Conservation (phyloP, 345 rosid genomes). For the Dipteronia dyeriana region DNA sequence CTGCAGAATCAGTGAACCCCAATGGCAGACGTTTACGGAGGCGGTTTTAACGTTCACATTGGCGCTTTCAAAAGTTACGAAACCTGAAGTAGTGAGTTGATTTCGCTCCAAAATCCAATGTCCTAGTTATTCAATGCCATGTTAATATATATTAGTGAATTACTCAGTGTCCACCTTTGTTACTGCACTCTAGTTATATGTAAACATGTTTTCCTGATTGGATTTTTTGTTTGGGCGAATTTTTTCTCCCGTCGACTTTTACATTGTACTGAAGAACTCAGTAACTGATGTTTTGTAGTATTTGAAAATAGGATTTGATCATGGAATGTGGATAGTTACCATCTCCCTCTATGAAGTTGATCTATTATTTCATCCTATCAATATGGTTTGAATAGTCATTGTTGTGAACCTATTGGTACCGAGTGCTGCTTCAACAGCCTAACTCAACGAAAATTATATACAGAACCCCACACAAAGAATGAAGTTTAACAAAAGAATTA, state of each 20-base stretch:
- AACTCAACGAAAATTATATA: neutral
- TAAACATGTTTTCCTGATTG: neutral
- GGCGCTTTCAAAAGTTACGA: neutral
- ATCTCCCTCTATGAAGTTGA: neutral
- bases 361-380: neutral
- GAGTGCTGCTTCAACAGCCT: neutral
- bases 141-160: constrained; percentile 25
- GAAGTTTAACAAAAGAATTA: neutral
- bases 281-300: neutral
- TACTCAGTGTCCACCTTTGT: constrained; percentile 1
- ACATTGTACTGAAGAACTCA: neutral
- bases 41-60: constrained; percentile 42
- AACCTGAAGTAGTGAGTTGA: constrained; percentile 14
- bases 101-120: constrained; percentile 1
- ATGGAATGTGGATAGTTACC: neutral
- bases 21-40: constrained; percentile 68
- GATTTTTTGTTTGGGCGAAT: too few species aligned
- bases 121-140: neutral
- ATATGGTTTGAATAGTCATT: neutral
- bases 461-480: neutral
- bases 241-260: too few species aligned
- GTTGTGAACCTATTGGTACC: neutral
- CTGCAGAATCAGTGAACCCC: constrained; percentile 58
- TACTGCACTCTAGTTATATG: constrained; percentile 2
- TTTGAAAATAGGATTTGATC: too few species aligned